phyloP scores from a whole-genome alignment of 2,329 filamentous ascomycete genomes.

The Cladorrhinum sp. region DNA sequence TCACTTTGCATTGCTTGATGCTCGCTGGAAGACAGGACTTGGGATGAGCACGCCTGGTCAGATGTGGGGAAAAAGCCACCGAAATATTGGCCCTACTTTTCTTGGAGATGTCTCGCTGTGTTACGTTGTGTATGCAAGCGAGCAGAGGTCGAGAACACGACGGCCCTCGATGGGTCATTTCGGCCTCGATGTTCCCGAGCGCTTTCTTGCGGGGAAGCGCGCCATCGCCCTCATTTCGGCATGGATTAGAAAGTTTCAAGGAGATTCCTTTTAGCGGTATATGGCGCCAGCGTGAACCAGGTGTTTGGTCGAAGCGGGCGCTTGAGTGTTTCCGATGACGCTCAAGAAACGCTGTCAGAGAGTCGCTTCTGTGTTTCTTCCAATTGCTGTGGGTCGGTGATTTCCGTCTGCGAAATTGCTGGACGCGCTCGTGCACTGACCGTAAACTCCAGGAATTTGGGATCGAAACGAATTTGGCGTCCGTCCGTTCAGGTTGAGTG shows the following conservation, averaged over 20 bases:
- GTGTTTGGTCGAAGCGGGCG: background rate
- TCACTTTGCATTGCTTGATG: background rate
- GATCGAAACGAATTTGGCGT: background rate
- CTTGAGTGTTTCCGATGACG: conserved; percentile 2
- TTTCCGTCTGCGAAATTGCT: background rate
- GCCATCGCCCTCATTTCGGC: background rate
- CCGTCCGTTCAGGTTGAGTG: background rate
- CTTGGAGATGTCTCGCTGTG: background rate
- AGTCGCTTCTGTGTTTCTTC: background rate
- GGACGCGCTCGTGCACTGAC: background rate
- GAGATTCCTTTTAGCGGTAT: background rate
- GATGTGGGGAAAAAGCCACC: background rate
- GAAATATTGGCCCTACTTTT: background rate
- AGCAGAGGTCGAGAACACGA: background rate
- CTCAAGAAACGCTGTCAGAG: background rate
- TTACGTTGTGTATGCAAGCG: background rate
- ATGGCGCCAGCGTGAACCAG: background rate
- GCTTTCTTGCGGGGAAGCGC: conserved; percentile 7
- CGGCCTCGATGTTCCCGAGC: conserved; percentile 15
- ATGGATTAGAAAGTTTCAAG: conserved; percentile 2
- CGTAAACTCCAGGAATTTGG: background rate
- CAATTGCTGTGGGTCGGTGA: background rate
- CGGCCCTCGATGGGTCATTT: background rate
- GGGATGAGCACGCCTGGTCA: background rate
- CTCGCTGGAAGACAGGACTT: background rate